A percentile compares a stretch with the other conserved stretches of the same genome.
Evolutionary conservation across 805 yeast species (phyloP).

Genomic region (Lipomyces sp.): DNA sequence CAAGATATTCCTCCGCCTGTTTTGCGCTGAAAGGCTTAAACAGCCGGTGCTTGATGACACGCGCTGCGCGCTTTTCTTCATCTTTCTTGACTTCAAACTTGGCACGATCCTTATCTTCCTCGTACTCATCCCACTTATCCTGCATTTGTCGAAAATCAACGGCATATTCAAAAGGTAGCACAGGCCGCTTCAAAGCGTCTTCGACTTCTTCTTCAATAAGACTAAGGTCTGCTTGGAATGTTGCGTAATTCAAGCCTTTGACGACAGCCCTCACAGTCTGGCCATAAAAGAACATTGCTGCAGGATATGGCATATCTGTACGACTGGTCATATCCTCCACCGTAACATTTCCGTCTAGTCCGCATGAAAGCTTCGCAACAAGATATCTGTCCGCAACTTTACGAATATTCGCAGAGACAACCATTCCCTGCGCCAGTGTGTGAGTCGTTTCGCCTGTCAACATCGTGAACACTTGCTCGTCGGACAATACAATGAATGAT

Average conservation of each 20-base stretch:
- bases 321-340: constrained; percentile 40
- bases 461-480: constrained; percentile 76
- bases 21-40: constrained; percentile 76
- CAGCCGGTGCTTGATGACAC: constrained; percentile 87
- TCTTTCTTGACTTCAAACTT: constrained; percentile 55
- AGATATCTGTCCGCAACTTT: constrained; percentile 53
- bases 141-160: constrained; percentile 46
- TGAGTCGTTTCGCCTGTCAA: constrained; percentile 82
- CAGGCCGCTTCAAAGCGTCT: constrained; percentile 45
- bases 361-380: constrained; percentile 51
- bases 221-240: constrained; percentile 70
- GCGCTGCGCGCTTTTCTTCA: constrained; percentile 62
- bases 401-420: constrained; percentile 71
- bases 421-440: constrained; percentile 61
- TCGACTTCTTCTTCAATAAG: constrained; percentile 63
- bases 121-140: constrained; percentile 69
- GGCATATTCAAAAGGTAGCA: constrained; percentile 27
- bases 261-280: constrained; percentile 88
- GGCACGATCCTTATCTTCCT: constrained; percentile 63
- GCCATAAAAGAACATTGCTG: constrained; percentile 52
- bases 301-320: constrained; percentile 45
- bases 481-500: constrained; percentile 60
- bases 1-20: constrained; percentile 91
- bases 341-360: constrained; percentile 54
- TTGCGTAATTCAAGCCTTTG: constrained; percentile 64